Percentiles rank a stretch among this genome's conserved stretches.
phyloP scores from a whole-genome alignment of 139 green algal species.

The Coelastrella sp. region DNA sequence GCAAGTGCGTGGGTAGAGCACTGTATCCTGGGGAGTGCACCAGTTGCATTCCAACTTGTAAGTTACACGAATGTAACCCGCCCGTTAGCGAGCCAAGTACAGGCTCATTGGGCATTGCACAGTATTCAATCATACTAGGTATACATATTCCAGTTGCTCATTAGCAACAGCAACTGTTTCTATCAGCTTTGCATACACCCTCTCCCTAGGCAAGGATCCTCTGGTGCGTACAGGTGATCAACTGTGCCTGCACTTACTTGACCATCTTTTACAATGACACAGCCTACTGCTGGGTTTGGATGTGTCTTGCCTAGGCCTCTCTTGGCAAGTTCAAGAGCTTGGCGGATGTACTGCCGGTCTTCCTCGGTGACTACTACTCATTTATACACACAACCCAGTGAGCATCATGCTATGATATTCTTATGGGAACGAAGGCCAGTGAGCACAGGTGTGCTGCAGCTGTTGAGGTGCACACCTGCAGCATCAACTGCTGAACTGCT shows the following conservation, averaged over 20 bases:
- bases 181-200: too few relatives aligned
- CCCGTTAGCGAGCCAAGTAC: too few relatives aligned
- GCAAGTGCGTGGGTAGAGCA: neutral
- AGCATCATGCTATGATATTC: too few relatives aligned
- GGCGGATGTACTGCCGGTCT: constrained; percentile 82
- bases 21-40: too few relatives aligned
- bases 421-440: too few relatives aligned
- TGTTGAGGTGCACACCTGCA: neutral
- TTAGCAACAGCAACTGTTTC: too few relatives aligned
- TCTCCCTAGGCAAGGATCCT: too few relatives aligned
- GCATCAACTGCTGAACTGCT: neutral
- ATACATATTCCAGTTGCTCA: too few relatives aligned
- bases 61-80: too few relatives aligned
- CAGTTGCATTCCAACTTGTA: too few relatives aligned
- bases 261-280: constrained; percentile 89
- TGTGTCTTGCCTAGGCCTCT: constrained; percentile 83
- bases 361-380: constrained; percentile 28
- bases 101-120: too few relatives aligned
- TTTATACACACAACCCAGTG: neutral
- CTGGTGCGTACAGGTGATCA: neutral
- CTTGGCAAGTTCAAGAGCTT: constrained; percentile 85
- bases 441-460: neutral
- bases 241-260: constrained; percentile 52
- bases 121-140: too few relatives aligned
- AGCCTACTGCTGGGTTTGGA: constrained; percentile 98